phyloP scores from a whole-genome alignment of 2,329 filamentous ascomycete species.

The Arthrobotrys pseudoclavata region DNA sequence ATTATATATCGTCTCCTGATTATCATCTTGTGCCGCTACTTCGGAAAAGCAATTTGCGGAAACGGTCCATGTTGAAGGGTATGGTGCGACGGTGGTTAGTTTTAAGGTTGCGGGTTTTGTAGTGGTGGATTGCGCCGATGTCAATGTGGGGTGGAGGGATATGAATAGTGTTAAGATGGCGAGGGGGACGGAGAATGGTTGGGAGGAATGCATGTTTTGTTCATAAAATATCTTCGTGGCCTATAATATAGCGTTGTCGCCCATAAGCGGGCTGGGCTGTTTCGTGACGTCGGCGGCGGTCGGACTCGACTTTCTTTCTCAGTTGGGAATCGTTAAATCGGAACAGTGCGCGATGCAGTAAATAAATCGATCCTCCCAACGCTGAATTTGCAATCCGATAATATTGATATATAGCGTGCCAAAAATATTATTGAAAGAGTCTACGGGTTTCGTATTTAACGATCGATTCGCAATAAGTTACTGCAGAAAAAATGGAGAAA shows the following conservation, averaged over 20 bases:
- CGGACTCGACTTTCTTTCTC: conserved; percentile 3
- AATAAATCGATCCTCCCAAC: not conserved
- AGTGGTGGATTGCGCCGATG: not conserved
- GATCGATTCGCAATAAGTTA: too few species aligned
- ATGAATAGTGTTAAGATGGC: conserved; percentile 7
- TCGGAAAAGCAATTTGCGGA: conserved; percentile 32
- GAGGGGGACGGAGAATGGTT: conserved; percentile 5
- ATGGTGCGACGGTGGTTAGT: conserved; percentile 34
- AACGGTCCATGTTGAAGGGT: conserved; percentile 43
- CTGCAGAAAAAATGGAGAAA: too few species aligned
- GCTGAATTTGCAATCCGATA: not conserved
- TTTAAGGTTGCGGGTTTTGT: conserved; percentile 14
- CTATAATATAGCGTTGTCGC: not conserved
- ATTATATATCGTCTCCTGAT: conserved; percentile 44
- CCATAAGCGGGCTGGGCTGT: not conserved
- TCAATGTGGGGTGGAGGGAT: not conserved
- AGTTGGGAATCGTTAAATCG: not conserved
- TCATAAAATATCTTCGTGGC: not conserved
- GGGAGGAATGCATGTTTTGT: conserved; percentile 15
- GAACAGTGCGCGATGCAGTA: not conserved
- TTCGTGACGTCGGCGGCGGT: conserved; percentile 18
- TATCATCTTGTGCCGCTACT: conserved; percentile 4
- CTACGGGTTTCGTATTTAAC: too few species aligned
- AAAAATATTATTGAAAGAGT: too few species aligned
- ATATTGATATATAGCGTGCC: too few species aligned